Conservation (phyloP, 1,139 yeast genomes). For the Taiozyma sp. region DNA sequence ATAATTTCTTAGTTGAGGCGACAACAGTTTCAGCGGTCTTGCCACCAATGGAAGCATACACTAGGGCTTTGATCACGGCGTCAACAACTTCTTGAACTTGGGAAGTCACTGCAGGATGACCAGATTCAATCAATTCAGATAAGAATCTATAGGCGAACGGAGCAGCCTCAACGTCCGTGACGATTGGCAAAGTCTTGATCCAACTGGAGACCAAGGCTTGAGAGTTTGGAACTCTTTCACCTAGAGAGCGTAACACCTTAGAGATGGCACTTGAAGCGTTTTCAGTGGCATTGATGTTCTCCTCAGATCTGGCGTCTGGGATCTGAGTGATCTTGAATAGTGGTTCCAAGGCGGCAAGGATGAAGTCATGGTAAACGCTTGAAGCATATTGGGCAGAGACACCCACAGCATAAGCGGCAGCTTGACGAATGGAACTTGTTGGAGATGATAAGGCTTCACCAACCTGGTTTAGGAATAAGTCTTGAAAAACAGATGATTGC, state of each 20-base stretch:
- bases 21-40: conserved; percentile 64
- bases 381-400: conserved; percentile 83
- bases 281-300: conserved; percentile 83
- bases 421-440: conserved; percentile 80
- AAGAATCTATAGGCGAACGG: conserved; percentile 80
- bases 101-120: conserved; percentile 56
- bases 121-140: conserved; percentile 64
- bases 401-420: conserved; percentile 83
- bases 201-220: conserved; percentile 67
- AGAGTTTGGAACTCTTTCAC: conserved; percentile 53
- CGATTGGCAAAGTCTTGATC: conserved; percentile 78
- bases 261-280: conserved; percentile 82
- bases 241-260: conserved; percentile 60
- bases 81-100: conserved; percentile 68
- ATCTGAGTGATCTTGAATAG: conserved; percentile 69
- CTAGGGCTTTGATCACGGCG: conserved; percentile 71
- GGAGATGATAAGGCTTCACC: conserved; percentile 62
- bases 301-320: conserved; percentile 86
- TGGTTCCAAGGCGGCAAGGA: conserved; percentile 66
- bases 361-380: conserved; percentile 53
- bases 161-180: conserved; percentile 87
- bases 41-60: conserved; percentile 65
- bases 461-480: conserved; percentile 56
- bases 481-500: conserved; percentile 59
- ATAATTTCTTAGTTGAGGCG: conserved; percentile 47